phyloP scores from a whole-genome alignment of 2,329 filamentous ascomycete genomes.

The Zymoseptoria crescenta region DNA sequence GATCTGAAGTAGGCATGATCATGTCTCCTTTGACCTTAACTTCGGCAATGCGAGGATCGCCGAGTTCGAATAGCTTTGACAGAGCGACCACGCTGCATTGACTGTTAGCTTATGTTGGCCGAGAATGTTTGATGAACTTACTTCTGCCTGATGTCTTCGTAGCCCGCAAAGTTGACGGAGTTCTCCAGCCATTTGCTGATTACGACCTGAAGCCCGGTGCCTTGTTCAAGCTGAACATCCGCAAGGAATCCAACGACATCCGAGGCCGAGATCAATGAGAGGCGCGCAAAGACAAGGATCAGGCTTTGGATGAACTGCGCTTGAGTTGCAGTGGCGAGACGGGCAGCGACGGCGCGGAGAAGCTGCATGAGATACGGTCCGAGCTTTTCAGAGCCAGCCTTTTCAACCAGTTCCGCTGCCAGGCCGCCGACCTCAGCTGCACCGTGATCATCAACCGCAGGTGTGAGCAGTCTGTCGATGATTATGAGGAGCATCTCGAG shows the following conservation, averaged over 20 bases:
- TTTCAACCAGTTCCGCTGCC: constrained; percentile 90
- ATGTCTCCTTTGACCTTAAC: constrained; percentile 88
- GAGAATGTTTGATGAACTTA: constrained; percentile 39
- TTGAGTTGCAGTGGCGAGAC: constrained; percentile 72
- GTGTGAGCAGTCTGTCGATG: constrained; percentile 80
- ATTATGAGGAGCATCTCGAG: constrained; percentile 85
- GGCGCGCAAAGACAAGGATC: constrained; percentile 86
- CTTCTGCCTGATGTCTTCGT: constrained; percentile 96
- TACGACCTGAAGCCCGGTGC: constrained; percentile 81
- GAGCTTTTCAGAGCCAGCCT: constrained; percentile 82
- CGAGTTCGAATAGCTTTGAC: constrained; percentile 80
- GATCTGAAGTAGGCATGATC: constrained; percentile 67
- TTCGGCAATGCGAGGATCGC: constrained; percentile 69
- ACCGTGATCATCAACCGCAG: constrained; percentile 80
- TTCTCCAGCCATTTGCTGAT: constrained; percentile 95
- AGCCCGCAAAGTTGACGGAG: constrained; percentile 93
- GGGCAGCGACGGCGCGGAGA: constrained; percentile 76
- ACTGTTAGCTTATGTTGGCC: constrained; percentile 4
- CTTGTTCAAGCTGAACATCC: constrained; percentile 68
- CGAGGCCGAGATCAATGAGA: constrained; percentile 74
- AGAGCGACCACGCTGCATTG: constrained; percentile 73
- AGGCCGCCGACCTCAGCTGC: constrained; percentile 94
- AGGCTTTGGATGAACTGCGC: constrained; percentile 91
- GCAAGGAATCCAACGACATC: constrained; percentile 91
- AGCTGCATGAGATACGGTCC: constrained; percentile 86